A percentile compares a stretch with the other conserved stretches of the same genome.
Evolutionary conservation across 768 basidiomycete species (phyloP).

Genomic region (Suillus sp.): DNA sequence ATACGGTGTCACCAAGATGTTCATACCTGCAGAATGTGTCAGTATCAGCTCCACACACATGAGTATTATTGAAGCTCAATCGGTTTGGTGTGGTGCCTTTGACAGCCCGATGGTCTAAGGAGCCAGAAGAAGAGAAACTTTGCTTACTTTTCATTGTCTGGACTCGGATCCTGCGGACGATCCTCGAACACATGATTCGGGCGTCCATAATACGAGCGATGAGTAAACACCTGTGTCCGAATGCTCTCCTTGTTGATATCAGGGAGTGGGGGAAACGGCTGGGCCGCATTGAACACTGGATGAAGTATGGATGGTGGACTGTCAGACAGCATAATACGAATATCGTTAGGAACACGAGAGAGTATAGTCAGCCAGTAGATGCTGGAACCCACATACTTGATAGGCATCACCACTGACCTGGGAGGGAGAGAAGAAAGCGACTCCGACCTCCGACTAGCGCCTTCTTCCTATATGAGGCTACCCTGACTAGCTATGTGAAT

Average conservation of each 20-base stretch:
- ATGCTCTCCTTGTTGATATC: slow-evolving; percentile 49
- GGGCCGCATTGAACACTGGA: slow-evolving; percentile 34
- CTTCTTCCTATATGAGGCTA: slow-evolving; percentile 2
- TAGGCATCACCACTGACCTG: neutral
- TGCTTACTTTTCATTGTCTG: slow-evolving; percentile 79
- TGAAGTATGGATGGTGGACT: slow-evolving; percentile 13
- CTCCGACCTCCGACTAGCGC: neutral
- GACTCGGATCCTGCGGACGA: slow-evolving; percentile 66
- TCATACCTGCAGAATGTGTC: slow-evolving; percentile 52
- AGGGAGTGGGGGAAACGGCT: slow-evolving; percentile 58
- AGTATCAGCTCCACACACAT: neutral
- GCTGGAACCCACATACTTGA: slow-evolving; percentile 10
- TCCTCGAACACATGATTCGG: slow-evolving; percentile 81
- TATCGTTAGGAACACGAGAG: slow-evolving; percentile 7
- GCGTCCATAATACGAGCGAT: slow-evolving; percentile 68
- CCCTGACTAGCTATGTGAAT: neutral
- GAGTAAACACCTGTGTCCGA: slow-evolving; percentile 66
- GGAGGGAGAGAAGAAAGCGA: neutral
- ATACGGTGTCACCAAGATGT: slow-evolving; percentile 75
- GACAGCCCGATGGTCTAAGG: neutral
- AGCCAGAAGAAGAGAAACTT: neutral
- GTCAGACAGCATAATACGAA: slow-evolving; percentile 12
- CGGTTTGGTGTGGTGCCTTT: neutral
- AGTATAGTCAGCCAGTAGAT: slow-evolving; percentile 11
- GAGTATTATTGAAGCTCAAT: neutral